phyloP scores from a whole-genome alignment of 345 rosid genomes.

The Pistacia integerrima region DNA sequence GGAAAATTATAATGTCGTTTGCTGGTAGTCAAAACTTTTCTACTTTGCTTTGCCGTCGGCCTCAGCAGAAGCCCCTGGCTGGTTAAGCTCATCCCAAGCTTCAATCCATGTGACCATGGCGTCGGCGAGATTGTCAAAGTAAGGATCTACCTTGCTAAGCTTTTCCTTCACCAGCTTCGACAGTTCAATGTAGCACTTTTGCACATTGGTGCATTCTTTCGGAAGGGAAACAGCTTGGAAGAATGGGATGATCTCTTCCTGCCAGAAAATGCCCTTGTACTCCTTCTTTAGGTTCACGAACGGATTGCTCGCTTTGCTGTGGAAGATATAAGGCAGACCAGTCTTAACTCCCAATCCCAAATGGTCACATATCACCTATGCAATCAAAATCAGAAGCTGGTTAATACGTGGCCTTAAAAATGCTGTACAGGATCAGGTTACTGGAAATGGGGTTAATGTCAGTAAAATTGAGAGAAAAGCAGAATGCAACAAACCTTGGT shows the following conservation, averaged over 20 bases:
- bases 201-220: conserved; percentile 77
- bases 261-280: conserved; percentile 94
- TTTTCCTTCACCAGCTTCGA: conserved; percentile 82
- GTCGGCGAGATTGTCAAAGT: conserved; percentile 82
- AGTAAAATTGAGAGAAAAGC: not conserved
- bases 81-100: conserved; percentile 97
- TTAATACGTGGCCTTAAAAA: not conserved
- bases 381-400: not conserved
- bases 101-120: conserved; percentile 97
- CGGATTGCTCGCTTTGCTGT: conserved; percentile 97
- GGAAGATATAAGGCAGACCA: conserved; percentile 82
- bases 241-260: conserved; percentile 94
- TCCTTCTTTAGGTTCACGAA: conserved; percentile 91
- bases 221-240: conserved; percentile 69
- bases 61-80: conserved; percentile 27
- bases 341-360: conserved; percentile 87
- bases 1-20: conserved; percentile 9
- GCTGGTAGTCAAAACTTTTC: not conserved
- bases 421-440: not conserved
- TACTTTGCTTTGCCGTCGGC: conserved; percentile 52
- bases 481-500: conserved; percentile 46
- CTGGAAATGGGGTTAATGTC: no score
- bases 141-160: conserved; percentile 72
- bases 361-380: conserved; percentile 85
- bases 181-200: conserved; percentile 80